These are phyloP conservation scores for Amylostereum chailletii DNA, from an alignment of 1,284 basidiomycete genomes.

Conservation along the genomic window DNA sequence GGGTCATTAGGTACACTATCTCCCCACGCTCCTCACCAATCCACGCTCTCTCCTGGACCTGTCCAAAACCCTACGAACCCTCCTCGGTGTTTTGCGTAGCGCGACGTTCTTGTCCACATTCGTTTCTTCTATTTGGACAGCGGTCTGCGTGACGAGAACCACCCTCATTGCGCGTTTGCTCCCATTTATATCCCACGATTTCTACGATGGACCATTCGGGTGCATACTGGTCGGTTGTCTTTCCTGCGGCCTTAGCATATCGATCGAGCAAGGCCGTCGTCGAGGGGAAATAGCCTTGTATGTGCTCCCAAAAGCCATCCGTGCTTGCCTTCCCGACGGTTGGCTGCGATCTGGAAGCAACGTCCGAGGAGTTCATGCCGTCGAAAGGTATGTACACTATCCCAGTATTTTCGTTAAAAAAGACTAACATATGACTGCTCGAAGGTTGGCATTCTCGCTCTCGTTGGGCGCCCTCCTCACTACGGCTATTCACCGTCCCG, in stretches of 20 bases:
- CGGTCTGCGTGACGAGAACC: slow-evolving; percentile 61
- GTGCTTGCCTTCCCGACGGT: slow-evolving; percentile 45
- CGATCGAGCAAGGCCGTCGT: slow-evolving; percentile 60
- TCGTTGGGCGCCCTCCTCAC: slow-evolving; percentile 62
- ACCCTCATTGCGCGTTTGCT: slow-evolving; percentile 52
- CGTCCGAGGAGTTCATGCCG: slow-evolving; percentile 26
- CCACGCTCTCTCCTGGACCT: slow-evolving; percentile 43
- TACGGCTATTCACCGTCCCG: slow-evolving; percentile 47
- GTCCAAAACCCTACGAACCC: slow-evolving; percentile 27
- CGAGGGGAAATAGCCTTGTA: slow-evolving; percentile 73
- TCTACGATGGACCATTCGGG: slow-evolving; percentile 69
- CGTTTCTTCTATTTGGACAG: slow-evolving; percentile 58
- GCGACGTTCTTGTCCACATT: slow-evolving; percentile 67
- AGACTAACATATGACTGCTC: slow-evolving; percentile 15
- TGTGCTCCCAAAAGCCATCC: slow-evolving; percentile 60
- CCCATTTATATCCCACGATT: slow-evolving; percentile 59
- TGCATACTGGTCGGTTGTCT: slow-evolving; percentile 59
- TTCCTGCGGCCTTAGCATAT: slow-evolving; percentile 66
- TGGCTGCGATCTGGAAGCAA: slow-evolving; percentile 35
- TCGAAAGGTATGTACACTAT: slow-evolving; percentile 41
- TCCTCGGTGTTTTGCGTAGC: slow-evolving; percentile 49
- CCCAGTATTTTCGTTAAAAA: slow-evolving; percentile 2
- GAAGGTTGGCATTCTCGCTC: slow-evolving; percentile 41
- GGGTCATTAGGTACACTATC: slow-evolving; percentile 48
- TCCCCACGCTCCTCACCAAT: slow-evolving; percentile 52